Conservation (phyloP, 2,329 filamentous ascomycete genomes). For the Samsoniella hepiali region DNA sequence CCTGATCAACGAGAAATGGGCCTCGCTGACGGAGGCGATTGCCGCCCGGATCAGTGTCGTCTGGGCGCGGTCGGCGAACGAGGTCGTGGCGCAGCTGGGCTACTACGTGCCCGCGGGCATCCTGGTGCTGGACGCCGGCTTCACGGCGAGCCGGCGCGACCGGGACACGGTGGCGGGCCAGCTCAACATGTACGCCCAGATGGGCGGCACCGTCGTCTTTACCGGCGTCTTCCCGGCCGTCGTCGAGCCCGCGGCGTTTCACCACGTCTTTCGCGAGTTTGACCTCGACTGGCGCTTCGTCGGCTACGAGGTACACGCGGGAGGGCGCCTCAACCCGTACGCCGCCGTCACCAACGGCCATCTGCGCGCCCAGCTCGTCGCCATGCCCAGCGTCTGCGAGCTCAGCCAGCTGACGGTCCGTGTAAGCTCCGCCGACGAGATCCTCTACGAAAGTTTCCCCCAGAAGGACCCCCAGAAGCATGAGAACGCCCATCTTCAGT, state of each 20-base stretch:
- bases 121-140: background rate
- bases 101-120: background rate
- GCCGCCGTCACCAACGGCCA: background rate
- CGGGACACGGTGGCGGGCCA: background rate
- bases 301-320: background rate
- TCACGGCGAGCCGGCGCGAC: background rate
- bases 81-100: background rate
- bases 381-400: background rate
- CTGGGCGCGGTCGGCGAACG: background rate
- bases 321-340: background rate
- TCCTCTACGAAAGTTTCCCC: background rate
- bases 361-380: background rate
- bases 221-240: background rate
- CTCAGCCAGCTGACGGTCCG: background rate
- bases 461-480: background rate
- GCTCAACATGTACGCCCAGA: background rate
- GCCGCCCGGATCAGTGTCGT: background rate
- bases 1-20: background rate
- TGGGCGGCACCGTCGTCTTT: background rate
- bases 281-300: background rate
- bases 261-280: background rate
- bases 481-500: too few species aligned
- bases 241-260: background rate
- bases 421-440: background rate
- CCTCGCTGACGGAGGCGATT: background rate